These are phyloP conservation scores for Trichomonascus vanleenenianus DNA, from an alignment of 805 yeast species.

Conservation along the genomic window DNA sequence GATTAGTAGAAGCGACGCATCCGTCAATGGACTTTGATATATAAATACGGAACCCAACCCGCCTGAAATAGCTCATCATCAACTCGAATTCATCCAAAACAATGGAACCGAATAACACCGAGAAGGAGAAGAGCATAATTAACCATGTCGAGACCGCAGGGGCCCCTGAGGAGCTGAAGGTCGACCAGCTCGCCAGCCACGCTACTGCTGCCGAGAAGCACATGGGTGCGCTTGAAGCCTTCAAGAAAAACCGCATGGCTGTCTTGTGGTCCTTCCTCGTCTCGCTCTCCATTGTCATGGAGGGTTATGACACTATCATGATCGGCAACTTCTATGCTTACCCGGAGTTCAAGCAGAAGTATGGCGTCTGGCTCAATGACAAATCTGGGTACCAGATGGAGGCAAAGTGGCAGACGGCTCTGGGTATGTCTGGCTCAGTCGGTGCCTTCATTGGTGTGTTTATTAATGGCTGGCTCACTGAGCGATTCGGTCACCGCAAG, in stretches of 20 bases:
- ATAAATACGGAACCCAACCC: too few relatives aligned
- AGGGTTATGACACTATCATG: constrained; percentile 40
- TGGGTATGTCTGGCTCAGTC: constrained; percentile 21
- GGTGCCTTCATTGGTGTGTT: constrained; percentile 41
- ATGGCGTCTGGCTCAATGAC: constrained; percentile 25
- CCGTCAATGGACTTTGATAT: too few relatives aligned
- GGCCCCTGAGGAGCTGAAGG: background rate
- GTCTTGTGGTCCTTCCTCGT: constrained; percentile 38
- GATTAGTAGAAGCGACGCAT: too few relatives aligned
- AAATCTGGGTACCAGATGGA: constrained; percentile 9
- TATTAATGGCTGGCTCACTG: constrained; percentile 38
- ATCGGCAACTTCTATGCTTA: constrained; percentile 38
- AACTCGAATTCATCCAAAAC: too few relatives aligned
- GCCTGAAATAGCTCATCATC: too few relatives aligned
- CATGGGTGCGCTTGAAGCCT: constrained; percentile 14
- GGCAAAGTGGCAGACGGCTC: constrained; percentile 21
- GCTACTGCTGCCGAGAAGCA: constrained; percentile 21
- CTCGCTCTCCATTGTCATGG: constrained; percentile 37
- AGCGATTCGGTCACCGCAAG: constrained; percentile 38
- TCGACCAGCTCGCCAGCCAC: background rate
- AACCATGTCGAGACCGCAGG: background rate
- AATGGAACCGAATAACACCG: too few relatives aligned
- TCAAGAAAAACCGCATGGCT: constrained; percentile 30
- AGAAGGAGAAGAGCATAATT: background rate
- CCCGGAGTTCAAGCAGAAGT: constrained; percentile 36